phyloP scores from a whole-genome alignment of 2,329 filamentous ascomycete genomes.

The Scedosporium aurantiacum region DNA sequence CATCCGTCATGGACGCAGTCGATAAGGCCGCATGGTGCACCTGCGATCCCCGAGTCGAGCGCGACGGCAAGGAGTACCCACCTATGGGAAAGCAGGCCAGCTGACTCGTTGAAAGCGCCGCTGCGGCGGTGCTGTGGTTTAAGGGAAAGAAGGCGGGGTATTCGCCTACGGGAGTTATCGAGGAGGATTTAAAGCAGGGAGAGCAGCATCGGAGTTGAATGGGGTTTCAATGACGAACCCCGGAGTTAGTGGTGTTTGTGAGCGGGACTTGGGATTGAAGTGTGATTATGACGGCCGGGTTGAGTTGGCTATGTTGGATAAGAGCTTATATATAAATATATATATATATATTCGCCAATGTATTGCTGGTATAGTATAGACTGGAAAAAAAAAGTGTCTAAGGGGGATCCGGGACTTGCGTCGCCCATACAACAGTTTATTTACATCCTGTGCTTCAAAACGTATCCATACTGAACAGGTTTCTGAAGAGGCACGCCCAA shows the following conservation, averaged over 20 bases:
- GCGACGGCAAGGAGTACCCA: conserved; percentile 51
- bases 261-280: too few relatives aligned
- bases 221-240: too few relatives aligned
- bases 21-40: conserved; percentile 50
- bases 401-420: not conserved
- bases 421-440: not conserved
- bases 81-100: conserved; percentile 41
- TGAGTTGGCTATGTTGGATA: too few relatives aligned
- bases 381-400: not conserved
- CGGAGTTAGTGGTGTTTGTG: too few relatives aligned
- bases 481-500: conserved; percentile 60
- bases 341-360: too few relatives aligned
- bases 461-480: conserved; percentile 53
- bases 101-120: conserved; percentile 24
- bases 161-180: conserved; percentile 19
- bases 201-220: too few relatives aligned
- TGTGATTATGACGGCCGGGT: too few relatives aligned
- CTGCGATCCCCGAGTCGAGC: conserved; percentile 52
- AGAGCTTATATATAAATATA: too few relatives aligned
- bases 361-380: not conserved
- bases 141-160: conserved; percentile 18
- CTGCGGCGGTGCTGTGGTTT: conserved; percentile 17
- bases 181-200: conserved; percentile 11
- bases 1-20: conserved; percentile 49
- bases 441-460: not conserved